Base-by-base conservation (phyloP, 768 basidiomycete genomes). In the Kwoniella shandongensis region DNA sequence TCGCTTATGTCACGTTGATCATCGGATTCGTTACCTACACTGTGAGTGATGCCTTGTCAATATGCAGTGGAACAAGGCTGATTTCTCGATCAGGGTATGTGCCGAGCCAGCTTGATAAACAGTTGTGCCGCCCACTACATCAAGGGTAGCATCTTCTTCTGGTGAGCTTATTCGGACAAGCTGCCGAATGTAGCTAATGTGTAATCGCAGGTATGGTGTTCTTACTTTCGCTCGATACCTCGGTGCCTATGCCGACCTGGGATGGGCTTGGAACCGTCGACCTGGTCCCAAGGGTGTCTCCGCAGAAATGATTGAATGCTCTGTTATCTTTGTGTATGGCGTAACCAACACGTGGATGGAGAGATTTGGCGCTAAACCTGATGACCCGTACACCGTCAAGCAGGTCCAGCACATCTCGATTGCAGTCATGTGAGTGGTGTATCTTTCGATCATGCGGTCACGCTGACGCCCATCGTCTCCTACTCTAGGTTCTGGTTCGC, bases 321-420 rank as follows among this genome's bases (percentile, higher is more conserved):
- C 59, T 25, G 68, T 76, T 49, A 92, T 97, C 67, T 93, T 93
- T 78, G 30, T 85, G 0, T 98, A 97, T 72, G 93, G 93, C 7
- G 80, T 83, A 30, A 87, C 90, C 40, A 94, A 98, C 73, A 91
- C 88, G 15, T 98, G 91, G 90, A 91, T 97, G 89, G 94, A 98
- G 77, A 83, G 94, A 39, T 89, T 94, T 63, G 93, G 92, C 2
- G 88, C 86, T 0, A 77, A 82, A 15, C 78, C 87, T 0, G 89
- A 88, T 13, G 86, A 87, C 70, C 88, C 92, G 13, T 94, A 83
- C 78, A 88, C 88, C 1, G 88, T 91, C 23, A 94, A 91, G 76
- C 84, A 96, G 72, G 83, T 96, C 15, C 91, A 98, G 69, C 94
- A 97, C 67, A 93, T 94, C 52, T 83, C 87, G 53, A 96, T 98